These are phyloP conservation scores for Thermothelomyces thermophilus DNA, from an alignment of 2,329 filamentous ascomycete species.

Conservation along the genomic window DNA sequence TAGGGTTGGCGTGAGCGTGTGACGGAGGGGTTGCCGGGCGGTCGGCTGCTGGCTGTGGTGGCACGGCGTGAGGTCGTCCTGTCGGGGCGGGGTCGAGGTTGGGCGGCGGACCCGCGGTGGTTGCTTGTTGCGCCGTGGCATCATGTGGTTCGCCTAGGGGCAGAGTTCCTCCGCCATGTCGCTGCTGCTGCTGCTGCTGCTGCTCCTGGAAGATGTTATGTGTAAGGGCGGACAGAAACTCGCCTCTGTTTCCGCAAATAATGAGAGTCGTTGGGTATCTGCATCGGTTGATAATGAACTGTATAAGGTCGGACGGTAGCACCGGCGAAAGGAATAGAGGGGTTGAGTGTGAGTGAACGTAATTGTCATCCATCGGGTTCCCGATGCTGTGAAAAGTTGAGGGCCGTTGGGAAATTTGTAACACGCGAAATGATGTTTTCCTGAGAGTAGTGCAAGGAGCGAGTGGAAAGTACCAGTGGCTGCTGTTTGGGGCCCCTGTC, in stretches of 20 bases:
- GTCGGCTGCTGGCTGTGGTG: background rate
- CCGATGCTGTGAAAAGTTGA: background rate
- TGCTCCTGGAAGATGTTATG: slow-evolving; percentile 39
- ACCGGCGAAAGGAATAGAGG: slow-evolving; percentile 46
- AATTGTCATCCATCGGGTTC: background rate
- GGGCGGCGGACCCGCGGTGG: slow-evolving; percentile 7
- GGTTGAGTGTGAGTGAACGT: background rate
- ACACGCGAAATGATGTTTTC: background rate
- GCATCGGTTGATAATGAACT: slow-evolving; percentile 53
- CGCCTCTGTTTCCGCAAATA: slow-evolving; percentile 58
- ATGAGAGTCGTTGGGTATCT: slow-evolving; percentile 58
- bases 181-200: slow-evolving; percentile 2
- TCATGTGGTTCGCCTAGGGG: slow-evolving; percentile 3
- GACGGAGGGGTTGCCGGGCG: slow-evolving; percentile 10
- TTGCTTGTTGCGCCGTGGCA: slow-evolving; percentile 1
- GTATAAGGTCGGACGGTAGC: slow-evolving; percentile 56
- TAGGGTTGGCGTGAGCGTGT: slow-evolving; percentile 4
- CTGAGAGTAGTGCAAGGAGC: too few relatives aligned
- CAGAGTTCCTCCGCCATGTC: background rate
- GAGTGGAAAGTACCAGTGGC: too few relatives aligned
- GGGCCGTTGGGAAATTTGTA: background rate
- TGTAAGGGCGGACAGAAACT: slow-evolving; percentile 57
- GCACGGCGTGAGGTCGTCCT: slow-evolving; percentile 2
- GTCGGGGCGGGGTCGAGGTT: background rate
- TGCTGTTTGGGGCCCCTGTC: too few relatives aligned